Base-by-base conservation (phyloP, 306 rosid genomes). In the Trifolium pratense region DNA sequence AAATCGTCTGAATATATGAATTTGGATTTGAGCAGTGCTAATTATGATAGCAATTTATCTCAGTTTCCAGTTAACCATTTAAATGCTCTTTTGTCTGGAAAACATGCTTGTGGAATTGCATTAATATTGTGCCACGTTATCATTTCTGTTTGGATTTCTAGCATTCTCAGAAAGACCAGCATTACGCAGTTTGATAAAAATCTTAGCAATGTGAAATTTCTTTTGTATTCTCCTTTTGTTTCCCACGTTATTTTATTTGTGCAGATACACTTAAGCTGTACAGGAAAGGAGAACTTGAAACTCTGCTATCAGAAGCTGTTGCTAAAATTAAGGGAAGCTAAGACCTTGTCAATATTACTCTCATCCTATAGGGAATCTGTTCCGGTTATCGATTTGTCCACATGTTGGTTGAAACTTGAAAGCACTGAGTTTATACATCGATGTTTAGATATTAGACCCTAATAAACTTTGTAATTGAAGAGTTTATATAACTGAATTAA, bases 191-290 rank as follows among this genome's bases (percentile, higher is more conserved):
- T 52, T 21, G 20, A 52, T 72, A 58, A 61, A 63, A 48, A 46
- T 43, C 21, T 11, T 25, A 34, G 43, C 34, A 34, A 15, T 23
- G 62, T 8, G 11, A 40, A 7, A n/a, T n/a, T n/a, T n/a, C n/a
- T 6, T 46, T 17, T 31, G n/a, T 14, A 53, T n/a, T n/a, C n/a
- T n/a, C n/a, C n/a, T n/a, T n/a, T n/a, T n/a, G n/a, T n/a, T n/a
- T n/a, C n/a, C n/a, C n/a, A n/a, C n/a, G 57, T 76, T 56, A 8
- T 16, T 74, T 70, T 52, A 66, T 49, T 55, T 66, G 31, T 83
- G 92, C 93, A 94, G 99, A 94, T 29, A 90, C 99, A 12, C 79
- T 94, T 89, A 91, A 86, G 87, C 75, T 94, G 65, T 64, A 94
- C 87, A 90, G 87, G 70, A 87, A 87, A 61, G 97, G 97, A 68